Conservation (phyloP, 164 flowering plant genomes). For the Chimonanthus salicifolius region DNA sequence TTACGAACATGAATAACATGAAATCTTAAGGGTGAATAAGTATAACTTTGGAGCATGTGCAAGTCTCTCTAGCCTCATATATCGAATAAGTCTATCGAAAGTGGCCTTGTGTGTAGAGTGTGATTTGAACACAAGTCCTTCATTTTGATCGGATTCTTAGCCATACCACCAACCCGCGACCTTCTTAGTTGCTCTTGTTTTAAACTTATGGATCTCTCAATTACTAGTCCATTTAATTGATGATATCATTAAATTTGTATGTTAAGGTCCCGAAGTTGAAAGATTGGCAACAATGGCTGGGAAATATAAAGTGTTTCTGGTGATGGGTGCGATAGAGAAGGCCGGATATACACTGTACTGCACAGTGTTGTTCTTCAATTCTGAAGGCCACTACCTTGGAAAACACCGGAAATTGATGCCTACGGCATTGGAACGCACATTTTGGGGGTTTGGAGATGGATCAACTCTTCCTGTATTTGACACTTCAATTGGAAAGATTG, state of each 20-base stretch:
- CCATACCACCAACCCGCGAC: too few species aligned
- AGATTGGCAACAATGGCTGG: conserved; percentile 90
- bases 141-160: too few species aligned
- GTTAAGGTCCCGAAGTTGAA: conserved; percentile 85
- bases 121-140: too few species aligned
- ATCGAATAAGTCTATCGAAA: too few species aligned
- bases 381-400: conserved; percentile 83
- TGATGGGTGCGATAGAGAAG: conserved; percentile 90
- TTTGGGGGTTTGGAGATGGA: conserved; percentile 98
- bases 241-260: background rate
- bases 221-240: background rate
- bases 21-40: too few species aligned
- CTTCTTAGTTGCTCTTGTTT: too few species aligned
- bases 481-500: conserved; percentile 16
- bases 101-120: too few species aligned
- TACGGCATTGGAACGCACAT: conserved; percentile 74
- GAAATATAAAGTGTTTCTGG: conserved; percentile 73
- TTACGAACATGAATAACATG: too few species aligned
- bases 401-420: conserved; percentile 96
- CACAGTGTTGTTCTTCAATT: conserved; percentile 73
- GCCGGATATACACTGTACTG: conserved; percentile 93
- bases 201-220: too few species aligned
- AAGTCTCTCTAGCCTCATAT: too few species aligned
- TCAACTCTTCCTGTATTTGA: conserved; percentile 88
- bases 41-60: too few species aligned